These are phyloP conservation scores for Colletotrichum tropicale DNA, from an alignment of 2,329 filamentous ascomycete species.

Conservation along the genomic window DNA sequence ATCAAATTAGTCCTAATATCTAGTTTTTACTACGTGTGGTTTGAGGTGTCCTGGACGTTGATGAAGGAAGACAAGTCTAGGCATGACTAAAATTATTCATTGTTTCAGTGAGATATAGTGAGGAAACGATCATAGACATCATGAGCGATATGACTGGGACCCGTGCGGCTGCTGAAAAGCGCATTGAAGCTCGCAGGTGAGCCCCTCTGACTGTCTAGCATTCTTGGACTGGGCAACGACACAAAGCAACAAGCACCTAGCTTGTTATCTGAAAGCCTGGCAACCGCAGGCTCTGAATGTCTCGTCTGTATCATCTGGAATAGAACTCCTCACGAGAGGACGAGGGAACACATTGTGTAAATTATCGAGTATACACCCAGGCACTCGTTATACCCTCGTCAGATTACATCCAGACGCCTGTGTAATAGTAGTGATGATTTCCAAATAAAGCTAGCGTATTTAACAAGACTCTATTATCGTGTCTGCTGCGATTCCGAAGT, in stretches of 20 bases:
- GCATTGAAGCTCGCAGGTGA: neutral
- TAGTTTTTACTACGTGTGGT: too few relatives aligned
- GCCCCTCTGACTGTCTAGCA: neutral
- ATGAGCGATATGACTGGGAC: neutral
- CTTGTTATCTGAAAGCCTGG: neutral
- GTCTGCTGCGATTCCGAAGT: neutral
- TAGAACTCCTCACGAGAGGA: neutral
- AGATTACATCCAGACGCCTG: neutral
- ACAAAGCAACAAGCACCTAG: neutral
- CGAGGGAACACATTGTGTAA: fast-evolving
- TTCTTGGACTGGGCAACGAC: neutral
- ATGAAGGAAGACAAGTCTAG: too few relatives aligned
- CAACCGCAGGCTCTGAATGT: neutral
- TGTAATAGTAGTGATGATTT: neutral
- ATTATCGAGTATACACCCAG: neutral
- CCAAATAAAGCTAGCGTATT: neutral
- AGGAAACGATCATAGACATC: too few relatives aligned
- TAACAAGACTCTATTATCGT: neutral
- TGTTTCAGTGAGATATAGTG: too few relatives aligned
- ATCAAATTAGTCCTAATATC: too few relatives aligned
- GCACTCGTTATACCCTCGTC: neutral
- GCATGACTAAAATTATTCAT: too few relatives aligned
- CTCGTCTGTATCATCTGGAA: neutral
- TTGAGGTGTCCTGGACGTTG: too few relatives aligned
- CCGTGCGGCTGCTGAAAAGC: neutral